These are phyloP conservation scores for Phanerochaete sordida DNA, from an alignment of 768 basidiomycete species.

Conservation along the genomic window DNA sequence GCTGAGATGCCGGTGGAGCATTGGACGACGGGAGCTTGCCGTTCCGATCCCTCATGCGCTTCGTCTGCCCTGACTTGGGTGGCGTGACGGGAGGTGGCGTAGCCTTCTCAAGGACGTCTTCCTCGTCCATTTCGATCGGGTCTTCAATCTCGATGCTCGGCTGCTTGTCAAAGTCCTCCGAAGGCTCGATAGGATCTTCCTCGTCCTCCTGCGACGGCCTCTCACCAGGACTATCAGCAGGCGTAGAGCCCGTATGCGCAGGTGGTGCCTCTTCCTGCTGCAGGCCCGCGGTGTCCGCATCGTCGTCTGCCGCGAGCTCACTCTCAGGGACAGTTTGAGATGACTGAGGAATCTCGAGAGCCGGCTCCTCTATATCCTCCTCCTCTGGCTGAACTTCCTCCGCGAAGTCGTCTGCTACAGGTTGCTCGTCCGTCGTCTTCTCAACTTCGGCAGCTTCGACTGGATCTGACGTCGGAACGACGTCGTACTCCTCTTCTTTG, in stretches of 20 bases:
- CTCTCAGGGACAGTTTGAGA: not conserved
- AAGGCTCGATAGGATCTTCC: conserved; percentile 43
- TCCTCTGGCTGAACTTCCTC: not conserved
- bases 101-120: not conserved
- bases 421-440: no score
- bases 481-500: not conserved
- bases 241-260: not conserved
- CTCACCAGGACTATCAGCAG: not conserved
- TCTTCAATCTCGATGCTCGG: conserved; percentile 18
- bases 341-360: not conserved
- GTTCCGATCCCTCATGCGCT: conserved; percentile 40
- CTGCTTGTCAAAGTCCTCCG: conserved; percentile 32
- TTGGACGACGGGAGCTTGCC: conserved; percentile 25
- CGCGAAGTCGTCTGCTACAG: not conserved
- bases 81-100: conserved; percentile 14
- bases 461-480: conserved; percentile 4
- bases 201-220: conserved; percentile 6
- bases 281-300: not conserved
- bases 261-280: not conserved
- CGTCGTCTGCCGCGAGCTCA: conserved; percentile 8
- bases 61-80: conserved; percentile 32
- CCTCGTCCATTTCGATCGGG: conserved; percentile 26
- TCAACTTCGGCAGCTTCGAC: not conserved
- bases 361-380: not conserved
- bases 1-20: conserved; percentile 2